These are phyloP conservation scores for Hamigera avellanea DNA, from an alignment of 495 filamentous ascomycete species.

Conservation along the genomic window DNA sequence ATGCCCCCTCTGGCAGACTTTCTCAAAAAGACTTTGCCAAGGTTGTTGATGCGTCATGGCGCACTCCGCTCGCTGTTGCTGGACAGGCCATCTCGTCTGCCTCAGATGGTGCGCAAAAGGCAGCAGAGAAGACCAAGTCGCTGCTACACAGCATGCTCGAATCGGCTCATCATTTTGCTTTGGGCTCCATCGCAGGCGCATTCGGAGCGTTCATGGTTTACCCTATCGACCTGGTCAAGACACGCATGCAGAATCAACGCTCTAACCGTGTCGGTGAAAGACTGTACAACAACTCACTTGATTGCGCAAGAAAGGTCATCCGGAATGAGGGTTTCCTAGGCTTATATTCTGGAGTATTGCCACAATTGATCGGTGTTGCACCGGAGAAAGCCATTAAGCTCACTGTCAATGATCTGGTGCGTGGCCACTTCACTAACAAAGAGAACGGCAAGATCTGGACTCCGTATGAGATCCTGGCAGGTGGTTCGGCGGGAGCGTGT, in stretches of 20 bases:
- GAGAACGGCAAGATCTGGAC: slow-evolving; percentile 63
- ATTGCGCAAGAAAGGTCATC: slow-evolving; percentile 87
- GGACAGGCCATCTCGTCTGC: slow-evolving; percentile 25
- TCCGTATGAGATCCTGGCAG: slow-evolving; percentile 67
- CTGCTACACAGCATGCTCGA: slow-evolving; percentile 55
- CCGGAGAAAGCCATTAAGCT: slow-evolving; percentile 99
- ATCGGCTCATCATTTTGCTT: slow-evolving; percentile 77
- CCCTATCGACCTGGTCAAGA: slow-evolving; percentile 97
- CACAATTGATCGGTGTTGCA: slow-evolving; percentile 91
- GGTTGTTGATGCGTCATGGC: slow-evolving; percentile 89
- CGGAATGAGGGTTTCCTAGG: slow-evolving; percentile 82
- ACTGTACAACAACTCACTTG: slow-evolving; percentile 91
- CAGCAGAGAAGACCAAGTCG: slow-evolving; percentile 37
- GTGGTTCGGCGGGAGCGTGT: slow-evolving; percentile 83
- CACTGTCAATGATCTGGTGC: slow-evolving; percentile 89
- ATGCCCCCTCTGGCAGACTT: slow-evolving; percentile 78
- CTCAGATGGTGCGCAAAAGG: slow-evolving; percentile 29
- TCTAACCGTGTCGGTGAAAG: slow-evolving; percentile 67
- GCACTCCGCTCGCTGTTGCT: slow-evolving; percentile 39
- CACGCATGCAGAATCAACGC: slow-evolving; percentile 95
- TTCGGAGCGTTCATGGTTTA: slow-evolving; percentile 99
- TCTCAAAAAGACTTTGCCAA: slow-evolving; percentile 78
- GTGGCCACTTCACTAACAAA: slow-evolving; percentile 63
- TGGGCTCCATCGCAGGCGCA: slow-evolving; percentile 84
- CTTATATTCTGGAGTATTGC: slow-evolving; percentile 86